Conservation (phyloP, 192 early-diverging fungal genomes). For the Backusella circina region DNA sequence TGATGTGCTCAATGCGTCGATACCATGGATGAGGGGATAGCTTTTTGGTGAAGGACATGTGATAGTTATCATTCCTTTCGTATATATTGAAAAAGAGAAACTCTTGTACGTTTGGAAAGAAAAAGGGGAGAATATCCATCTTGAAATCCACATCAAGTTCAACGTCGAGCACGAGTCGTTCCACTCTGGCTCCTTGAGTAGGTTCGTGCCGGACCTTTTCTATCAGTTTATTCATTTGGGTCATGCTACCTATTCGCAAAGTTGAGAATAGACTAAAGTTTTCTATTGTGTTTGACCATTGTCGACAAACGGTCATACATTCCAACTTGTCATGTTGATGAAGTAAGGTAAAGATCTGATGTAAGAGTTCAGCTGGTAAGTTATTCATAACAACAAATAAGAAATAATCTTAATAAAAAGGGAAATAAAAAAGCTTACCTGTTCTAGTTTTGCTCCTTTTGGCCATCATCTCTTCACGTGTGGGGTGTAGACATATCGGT, state of each 20-base stretch:
- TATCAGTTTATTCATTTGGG: not conserved
- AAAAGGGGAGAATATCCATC: not conserved
- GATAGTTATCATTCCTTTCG: not conserved
- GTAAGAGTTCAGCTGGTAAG: not conserved
- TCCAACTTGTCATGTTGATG: conserved; percentile 2
- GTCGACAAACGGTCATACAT: not conserved
- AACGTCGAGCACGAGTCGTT: not conserved
- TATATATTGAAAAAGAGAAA: not conserved
- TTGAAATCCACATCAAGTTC: not conserved
- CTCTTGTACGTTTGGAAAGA: not conserved
- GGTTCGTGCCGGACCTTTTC: not conserved
- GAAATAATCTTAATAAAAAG: not conserved
- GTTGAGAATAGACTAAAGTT: not conserved
- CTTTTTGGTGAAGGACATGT: not conserved
- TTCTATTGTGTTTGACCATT: not conserved
- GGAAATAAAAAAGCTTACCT: not conserved
- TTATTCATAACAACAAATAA: not conserved
- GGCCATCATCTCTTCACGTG: not conserved
- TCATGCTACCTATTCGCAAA: not conserved
- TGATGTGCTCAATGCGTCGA: not conserved
- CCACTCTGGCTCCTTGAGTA: not conserved
- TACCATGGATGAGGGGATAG: not conserved
- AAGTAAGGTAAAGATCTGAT: not conserved
- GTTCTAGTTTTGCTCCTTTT: not conserved
- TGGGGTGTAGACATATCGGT: not conserved